These are phyloP conservation scores for Malus sylvestris DNA, from an alignment of 306 rosid species.

Conservation along the genomic window DNA sequence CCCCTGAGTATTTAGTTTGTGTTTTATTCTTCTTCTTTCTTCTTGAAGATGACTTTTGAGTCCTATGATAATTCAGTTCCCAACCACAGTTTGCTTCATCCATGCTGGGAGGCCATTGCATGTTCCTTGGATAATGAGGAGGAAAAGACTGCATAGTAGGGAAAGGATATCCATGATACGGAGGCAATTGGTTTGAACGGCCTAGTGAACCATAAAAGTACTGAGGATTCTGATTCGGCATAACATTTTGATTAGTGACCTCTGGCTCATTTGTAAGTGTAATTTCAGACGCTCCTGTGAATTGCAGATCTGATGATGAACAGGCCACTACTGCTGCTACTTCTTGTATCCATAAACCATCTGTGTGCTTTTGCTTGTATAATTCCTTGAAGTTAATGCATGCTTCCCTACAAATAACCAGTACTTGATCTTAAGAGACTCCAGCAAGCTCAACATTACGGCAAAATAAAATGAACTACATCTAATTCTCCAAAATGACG, in stretches of 20 bases:
- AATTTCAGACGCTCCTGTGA: neutral
- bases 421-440: neutral
- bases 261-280: neutral
- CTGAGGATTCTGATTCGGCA: slow-evolving; percentile 35
- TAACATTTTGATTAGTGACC: neutral
- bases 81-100: slow-evolving; percentile 1
- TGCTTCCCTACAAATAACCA: slow-evolving; percentile 11
- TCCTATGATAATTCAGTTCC: slow-evolving; percentile 16
- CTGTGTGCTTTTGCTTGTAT: slow-evolving; percentile 10
- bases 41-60: slow-evolving; percentile 27
- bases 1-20: slow-evolving; percentile 31
- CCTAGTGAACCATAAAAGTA: slow-evolving; percentile 42
- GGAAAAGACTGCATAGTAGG: slow-evolving; percentile 41
- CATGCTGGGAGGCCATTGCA: slow-evolving; percentile 48
- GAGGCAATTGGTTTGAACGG: slow-evolving; percentile 35
- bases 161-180: slow-evolving; percentile 49
- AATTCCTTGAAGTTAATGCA: slow-evolving; percentile 9
- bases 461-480: neutral
- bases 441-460: neutral
- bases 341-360: slow-evolving; percentile 10
- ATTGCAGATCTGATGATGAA: slow-evolving; percentile 8
- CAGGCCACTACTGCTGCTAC: slow-evolving; percentile 9
- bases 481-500: neutral
- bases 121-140: slow-evolving; percentile 36
- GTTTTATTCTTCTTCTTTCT: slow-evolving; percentile 36